Conservation (phyloP, 176 grass and related monocot genomes). For the Elaeis guineensis region DNA sequence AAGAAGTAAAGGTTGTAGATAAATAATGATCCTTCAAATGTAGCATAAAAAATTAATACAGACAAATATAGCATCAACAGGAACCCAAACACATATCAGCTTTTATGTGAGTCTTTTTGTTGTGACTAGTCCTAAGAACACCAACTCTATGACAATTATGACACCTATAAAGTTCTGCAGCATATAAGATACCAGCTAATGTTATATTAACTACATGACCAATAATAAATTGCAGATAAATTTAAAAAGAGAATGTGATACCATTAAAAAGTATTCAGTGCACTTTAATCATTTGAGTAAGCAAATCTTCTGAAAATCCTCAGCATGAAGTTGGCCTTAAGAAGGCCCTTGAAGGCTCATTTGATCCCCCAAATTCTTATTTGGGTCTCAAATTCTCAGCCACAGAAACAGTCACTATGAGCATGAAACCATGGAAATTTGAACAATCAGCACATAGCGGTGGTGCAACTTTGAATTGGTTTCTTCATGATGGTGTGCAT, state of each 20-base stretch:
- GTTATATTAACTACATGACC: no score
- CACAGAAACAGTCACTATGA: conserved; percentile 46
- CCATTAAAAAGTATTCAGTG: no score
- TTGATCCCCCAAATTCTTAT: conserved; percentile 57
- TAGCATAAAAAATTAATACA: conserved; percentile 23
- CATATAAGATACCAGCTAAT: conserved; percentile 24
- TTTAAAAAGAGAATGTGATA: no score
- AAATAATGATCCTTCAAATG: no score
- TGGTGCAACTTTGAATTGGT: conserved; percentile 60
- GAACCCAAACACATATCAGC: conserved; percentile 71
- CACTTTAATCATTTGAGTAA: conserved; percentile 18
- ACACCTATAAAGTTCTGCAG: neutral
- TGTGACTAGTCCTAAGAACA: conserved; percentile 28
- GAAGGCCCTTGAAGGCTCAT: conserved; percentile 57
- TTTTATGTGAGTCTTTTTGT: conserved; percentile 72
- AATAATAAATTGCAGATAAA: no score
- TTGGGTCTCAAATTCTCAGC: conserved; percentile 49
- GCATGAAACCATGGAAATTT: conserved; percentile 92
- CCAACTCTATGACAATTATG: neutral
- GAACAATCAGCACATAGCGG: conserved; percentile 67
- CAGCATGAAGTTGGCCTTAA: conserved; percentile 54
- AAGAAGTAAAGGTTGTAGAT: no score
- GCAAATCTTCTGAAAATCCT: conserved; percentile 76
- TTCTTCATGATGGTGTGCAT: conserved; percentile 60
- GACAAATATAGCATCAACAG: conserved; percentile 72